Conservation (phyloP, 371 early-diverging fungal genomes). For the Nematocida sp. region DNA sequence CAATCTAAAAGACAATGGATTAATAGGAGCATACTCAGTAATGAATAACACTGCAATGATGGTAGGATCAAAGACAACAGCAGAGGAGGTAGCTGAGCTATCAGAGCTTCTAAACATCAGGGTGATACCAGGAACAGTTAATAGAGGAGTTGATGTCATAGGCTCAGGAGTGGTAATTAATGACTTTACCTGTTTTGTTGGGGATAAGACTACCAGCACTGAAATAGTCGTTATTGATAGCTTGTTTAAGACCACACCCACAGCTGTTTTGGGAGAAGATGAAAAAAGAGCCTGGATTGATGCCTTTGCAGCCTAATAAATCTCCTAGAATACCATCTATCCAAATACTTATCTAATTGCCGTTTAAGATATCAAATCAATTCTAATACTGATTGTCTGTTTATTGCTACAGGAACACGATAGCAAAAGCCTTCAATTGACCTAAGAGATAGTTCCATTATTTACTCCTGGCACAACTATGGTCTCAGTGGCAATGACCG, state of each 20-base stretch:
- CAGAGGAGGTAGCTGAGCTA: slow-evolving; percentile 93
- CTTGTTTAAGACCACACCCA: slow-evolving; percentile 69
- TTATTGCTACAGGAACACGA: not conserved
- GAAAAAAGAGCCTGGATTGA: slow-evolving; percentile 51
- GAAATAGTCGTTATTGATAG: slow-evolving; percentile 93
- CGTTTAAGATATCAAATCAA: too few species aligned
- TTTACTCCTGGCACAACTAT: not conserved
- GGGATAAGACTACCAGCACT: slow-evolving; percentile 88
- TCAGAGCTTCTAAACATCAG: slow-evolving; percentile 91
- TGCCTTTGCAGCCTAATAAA: slow-evolving; percentile 36
- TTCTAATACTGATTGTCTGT: too few species aligned
- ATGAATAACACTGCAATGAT: slow-evolving; percentile 95
- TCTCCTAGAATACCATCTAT: too few species aligned
- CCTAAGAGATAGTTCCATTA: slow-evolving; percentile 37
- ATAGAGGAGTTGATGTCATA: slow-evolving; percentile 92
- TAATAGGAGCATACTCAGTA: slow-evolving; percentile 94
- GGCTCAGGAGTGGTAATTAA: slow-evolving; percentile 95
- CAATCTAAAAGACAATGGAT: slow-evolving; percentile 88
- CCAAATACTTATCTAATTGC: too few species aligned
- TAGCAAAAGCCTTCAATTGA: not conserved
- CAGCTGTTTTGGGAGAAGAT: slow-evolving; percentile 39
- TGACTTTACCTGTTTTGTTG: slow-evolving; percentile 95
- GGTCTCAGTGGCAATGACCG: not conserved
- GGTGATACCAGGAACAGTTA: slow-evolving; percentile 96
- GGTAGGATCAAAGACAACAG: slow-evolving; percentile 84